Evolutionary conservation across 139 green algal species (phyloP), one percentile per base, ranked within the genome.

Genomic region (Prasinococcaceae sp.): DNA sequence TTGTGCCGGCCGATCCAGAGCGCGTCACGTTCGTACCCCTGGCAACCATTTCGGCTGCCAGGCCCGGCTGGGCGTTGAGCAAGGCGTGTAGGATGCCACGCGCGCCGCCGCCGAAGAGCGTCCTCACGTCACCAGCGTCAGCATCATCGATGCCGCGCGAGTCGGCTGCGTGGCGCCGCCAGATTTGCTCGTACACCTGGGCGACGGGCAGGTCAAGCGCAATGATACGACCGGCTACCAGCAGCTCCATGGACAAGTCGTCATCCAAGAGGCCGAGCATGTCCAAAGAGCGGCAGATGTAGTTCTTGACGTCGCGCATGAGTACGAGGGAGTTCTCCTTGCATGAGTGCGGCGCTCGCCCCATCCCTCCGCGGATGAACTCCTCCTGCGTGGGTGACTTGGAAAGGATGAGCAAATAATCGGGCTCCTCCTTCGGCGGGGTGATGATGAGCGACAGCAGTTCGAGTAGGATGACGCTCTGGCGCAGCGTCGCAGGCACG

Each of bases 181-280:
- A 74, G 23, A 80, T 64, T 22, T 58, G 58, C 47, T 79, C 60
- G 30, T 69, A 77, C 3, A 84, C 76, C 2, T 53, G 53, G 3
- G 36, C 35, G 27, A 84, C 52, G 10, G 60, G 51, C 42, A 84
- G 59, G 35, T 61, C 56, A 3, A 84, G 54, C 24, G 28, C 47
- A 12, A 82, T 54, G 43, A 84, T 77, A 32, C 28, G 52, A 20
- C 69, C 72, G 3, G 39, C 60, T 16, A 82, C 65, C 43, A 84
- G 71, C 42, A 84, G 60, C 61, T 82, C 76, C 76, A 84, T 82
- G 12, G 67, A 74, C 60, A 76, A 82, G 45, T 84, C 76, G 43
- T 84, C 76, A 20, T 79, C 74, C 23, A 80, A 10, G 30, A 83
- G 60, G 20, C 73, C 76, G 24, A 47, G 48, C 62, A 84, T 65